phyloP scores from a whole-genome alignment of 2,329 filamentous ascomycete species.

The Penicillium hordei region DNA sequence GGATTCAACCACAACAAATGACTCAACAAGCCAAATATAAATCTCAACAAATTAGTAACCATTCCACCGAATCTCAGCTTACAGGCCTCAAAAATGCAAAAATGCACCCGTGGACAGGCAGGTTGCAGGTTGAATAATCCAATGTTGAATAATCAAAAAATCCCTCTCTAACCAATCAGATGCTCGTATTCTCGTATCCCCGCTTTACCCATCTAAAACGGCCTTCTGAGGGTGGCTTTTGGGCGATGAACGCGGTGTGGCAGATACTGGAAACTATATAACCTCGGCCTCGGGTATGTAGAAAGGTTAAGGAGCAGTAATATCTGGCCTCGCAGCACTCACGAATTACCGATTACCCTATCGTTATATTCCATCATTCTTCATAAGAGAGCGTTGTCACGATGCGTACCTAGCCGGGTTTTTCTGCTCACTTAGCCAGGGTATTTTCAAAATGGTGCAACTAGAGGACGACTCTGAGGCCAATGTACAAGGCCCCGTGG shows the following conservation, averaged over 20 bases:
- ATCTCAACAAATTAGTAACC: background rate
- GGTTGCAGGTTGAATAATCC: constrained; percentile 2
- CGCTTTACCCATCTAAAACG: background rate
- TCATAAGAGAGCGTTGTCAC: background rate
- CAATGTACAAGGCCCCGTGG: no score
- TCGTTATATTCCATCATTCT: no score
- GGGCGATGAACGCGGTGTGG: background rate
- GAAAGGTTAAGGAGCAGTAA: background rate
- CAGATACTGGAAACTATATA: background rate
- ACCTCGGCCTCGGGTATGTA: background rate
- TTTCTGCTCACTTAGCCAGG: background rate
- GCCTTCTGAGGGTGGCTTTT: background rate
- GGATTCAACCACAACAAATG: background rate
- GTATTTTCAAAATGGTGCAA: background rate
- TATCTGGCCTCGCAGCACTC: no score
- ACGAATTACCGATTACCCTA: background rate
- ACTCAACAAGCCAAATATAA: background rate
- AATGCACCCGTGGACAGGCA: no score
- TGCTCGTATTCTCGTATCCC: background rate
- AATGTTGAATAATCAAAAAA: constrained; percentile 7
- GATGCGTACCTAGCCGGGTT: background rate
- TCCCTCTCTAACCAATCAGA: background rate
- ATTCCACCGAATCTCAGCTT: background rate
- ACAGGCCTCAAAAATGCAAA: background rate
- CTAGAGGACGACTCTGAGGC: background rate